phyloP scores from a whole-genome alignment of 2,329 filamentous ascomycete genomes.

The Aureobasidium mangrovei region DNA sequence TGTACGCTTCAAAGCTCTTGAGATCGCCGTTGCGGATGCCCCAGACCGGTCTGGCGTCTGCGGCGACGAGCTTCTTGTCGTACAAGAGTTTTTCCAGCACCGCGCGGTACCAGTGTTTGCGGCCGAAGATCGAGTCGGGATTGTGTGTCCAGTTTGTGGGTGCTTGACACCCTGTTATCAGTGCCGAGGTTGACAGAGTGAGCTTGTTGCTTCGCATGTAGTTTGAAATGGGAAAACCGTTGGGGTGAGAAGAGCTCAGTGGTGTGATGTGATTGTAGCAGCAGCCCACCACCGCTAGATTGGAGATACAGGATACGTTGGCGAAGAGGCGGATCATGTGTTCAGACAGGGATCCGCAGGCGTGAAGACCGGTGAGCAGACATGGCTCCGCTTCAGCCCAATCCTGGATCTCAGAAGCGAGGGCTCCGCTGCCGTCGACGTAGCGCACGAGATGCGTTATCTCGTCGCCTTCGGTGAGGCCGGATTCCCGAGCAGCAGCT shows the following conservation, averaged over 20 bases:
- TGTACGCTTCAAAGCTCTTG: slow-evolving; percentile 7
- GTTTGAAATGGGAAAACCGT: slow-evolving; percentile 15
- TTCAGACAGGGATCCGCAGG: slow-evolving; percentile 16
- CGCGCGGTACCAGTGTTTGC: slow-evolving; percentile 16
- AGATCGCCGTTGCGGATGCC: slow-evolving; percentile 15
- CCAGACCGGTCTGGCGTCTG: slow-evolving; percentile 13
- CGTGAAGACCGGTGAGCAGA: slow-evolving; percentile 15
- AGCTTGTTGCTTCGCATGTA: slow-evolving; percentile 15
- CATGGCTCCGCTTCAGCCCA: slow-evolving; percentile 14
- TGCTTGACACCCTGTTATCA: slow-evolving; percentile 17
- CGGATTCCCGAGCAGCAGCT: slow-evolving; percentile 13
- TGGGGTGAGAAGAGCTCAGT: background rate
- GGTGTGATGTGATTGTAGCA: slow-evolving; percentile 16
- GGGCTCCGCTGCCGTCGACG: slow-evolving; percentile 4
- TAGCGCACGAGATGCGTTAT: slow-evolving; percentile 15
- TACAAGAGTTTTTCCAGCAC: slow-evolving; percentile 15
- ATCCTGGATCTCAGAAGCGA: slow-evolving; percentile 1
- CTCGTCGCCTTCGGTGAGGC: slow-evolving; percentile 13
- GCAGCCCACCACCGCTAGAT: slow-evolving; percentile 15
- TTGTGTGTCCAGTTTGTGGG: slow-evolving; percentile 17
- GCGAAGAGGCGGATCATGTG: slow-evolving; percentile 16
- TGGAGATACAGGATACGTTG: slow-evolving; percentile 1
- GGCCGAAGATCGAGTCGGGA: slow-evolving; percentile 12
- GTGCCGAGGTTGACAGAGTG: slow-evolving; percentile 14
- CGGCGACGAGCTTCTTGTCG: slow-evolving; percentile 12